These are phyloP conservation scores for Lactuca saligna DNA, from an alignment of 129 eudicot genomes.

Conservation along the genomic window DNA sequence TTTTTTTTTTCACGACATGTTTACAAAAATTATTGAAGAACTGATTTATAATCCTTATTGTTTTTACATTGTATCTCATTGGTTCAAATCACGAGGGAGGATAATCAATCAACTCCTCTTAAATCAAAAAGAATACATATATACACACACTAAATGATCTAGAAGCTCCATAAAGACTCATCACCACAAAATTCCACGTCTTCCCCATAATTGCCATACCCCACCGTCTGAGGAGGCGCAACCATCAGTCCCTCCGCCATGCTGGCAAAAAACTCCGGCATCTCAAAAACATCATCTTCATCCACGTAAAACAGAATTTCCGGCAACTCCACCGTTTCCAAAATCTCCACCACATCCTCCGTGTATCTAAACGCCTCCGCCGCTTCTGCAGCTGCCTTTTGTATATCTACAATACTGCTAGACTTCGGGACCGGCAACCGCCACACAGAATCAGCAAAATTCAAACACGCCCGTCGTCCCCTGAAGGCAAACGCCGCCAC, in stretches of 20 bases:
- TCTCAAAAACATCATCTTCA: too few species aligned
- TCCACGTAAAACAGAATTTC: too few species aligned
- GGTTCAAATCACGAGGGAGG: too few species aligned
- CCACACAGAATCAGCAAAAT: constrained; percentile 68
- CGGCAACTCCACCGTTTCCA: too few species aligned
- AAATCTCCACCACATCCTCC: too few species aligned
- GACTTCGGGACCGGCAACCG: constrained; percentile 63
- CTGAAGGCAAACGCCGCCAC: constrained; percentile 42
- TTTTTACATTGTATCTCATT: too few species aligned
- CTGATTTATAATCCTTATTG: too few species aligned
- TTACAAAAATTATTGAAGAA: too few species aligned
- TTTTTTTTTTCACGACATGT: too few species aligned
- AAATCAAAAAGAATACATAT: too few species aligned
- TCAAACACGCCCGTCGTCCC: constrained; percentile 53
- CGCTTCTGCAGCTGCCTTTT: constrained; percentile 62
- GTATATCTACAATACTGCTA: constrained; percentile 41
- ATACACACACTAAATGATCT: background rate
- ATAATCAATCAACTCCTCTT: too few species aligned
- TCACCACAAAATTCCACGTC: constrained; percentile 40
- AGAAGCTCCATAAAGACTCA: constrained; percentile 46
- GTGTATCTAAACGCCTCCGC: constrained; percentile 51
- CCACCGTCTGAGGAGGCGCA: constrained; percentile 46
- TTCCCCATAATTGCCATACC: constrained; percentile 12
- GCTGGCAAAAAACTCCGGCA: background rate
- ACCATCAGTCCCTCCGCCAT: constrained; percentile 77